Percentiles rank a stretch among this genome's conserved stretches.
Evolutionary conservation across 768 basidiomycete genomes (phyloP).

Genomic region (Tephrocybe sp.): DNA sequence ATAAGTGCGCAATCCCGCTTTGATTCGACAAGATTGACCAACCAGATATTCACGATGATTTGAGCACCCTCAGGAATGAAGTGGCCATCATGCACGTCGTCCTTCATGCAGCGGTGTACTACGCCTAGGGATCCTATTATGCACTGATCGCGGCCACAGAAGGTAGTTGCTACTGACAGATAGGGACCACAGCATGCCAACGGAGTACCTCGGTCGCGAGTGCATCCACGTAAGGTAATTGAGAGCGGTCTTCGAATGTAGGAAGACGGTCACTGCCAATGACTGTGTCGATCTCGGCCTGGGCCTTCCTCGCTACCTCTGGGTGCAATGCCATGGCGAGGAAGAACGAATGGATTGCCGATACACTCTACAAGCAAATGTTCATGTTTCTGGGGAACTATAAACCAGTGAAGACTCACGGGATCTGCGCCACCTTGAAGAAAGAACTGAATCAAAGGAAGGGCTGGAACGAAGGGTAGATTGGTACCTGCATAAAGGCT

Average conservation of each 20-base stretch:
- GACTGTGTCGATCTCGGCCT: slow-evolving; percentile 11
- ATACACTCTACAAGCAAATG: neutral
- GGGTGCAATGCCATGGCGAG: slow-evolving; percentile 13
- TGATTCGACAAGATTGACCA: neutral
- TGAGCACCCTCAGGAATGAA: slow-evolving; percentile 60
- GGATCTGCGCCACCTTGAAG: slow-evolving; percentile 9
- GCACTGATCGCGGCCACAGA: neutral
- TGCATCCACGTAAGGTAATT: slow-evolving; percentile 61
- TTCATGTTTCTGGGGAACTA: neutral
- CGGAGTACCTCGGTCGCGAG: slow-evolving; percentile 58
- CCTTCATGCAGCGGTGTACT: slow-evolving; percentile 56
- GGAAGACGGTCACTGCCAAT: slow-evolving; percentile 23
- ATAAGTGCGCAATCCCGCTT: neutral
- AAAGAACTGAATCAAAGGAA: neutral
- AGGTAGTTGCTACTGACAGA: slow-evolving; percentile 27
- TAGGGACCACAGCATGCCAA: slow-evolving; percentile 46
- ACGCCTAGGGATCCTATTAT: slow-evolving; percentile 31
- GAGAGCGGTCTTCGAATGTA: slow-evolving; percentile 41
- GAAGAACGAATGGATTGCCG: slow-evolving; percentile 6
- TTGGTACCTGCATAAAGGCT: slow-evolving; percentile 48
- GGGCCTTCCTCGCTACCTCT: slow-evolving; percentile 8
- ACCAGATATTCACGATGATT: slow-evolving; percentile 54
- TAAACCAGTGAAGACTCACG: neutral
- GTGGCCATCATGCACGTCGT: slow-evolving; percentile 62
- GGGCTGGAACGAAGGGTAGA: slow-evolving; percentile 28